A percentile compares a stretch with the other conserved stretches of the same genome.
phyloP scores from a whole-genome alignment of 495 filamentous ascomycete species.

The Aspergillus baeticus region DNA sequence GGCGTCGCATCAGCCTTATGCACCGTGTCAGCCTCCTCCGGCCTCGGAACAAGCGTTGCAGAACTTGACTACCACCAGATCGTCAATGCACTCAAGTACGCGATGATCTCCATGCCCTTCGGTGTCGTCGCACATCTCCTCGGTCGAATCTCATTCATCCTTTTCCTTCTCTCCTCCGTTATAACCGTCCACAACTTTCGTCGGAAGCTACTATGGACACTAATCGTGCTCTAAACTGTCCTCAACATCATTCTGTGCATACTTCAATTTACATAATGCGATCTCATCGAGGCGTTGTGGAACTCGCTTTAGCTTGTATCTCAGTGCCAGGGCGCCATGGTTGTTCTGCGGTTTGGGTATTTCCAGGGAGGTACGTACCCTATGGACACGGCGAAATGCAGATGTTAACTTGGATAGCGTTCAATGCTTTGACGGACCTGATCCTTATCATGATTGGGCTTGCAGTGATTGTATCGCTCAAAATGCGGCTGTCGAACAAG shows the following conservation, averaged over 20 bases:
- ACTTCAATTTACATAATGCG: constrained; percentile 4
- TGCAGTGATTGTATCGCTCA: neutral
- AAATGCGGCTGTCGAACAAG: neutral
- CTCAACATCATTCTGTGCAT: constrained; percentile 1
- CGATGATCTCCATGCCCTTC: constrained; percentile 4
- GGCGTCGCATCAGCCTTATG: neutral
- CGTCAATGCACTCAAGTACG: neutral
- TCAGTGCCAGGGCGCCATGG: neutral
- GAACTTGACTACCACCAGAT: neutral
- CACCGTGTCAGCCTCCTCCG: neutral
- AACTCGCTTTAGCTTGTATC: neutral
- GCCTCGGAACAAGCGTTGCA: neutral
- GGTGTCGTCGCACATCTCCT: neutral
- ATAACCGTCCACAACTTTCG: constrained; percentile 1
- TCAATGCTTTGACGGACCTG: constrained; percentile 5
- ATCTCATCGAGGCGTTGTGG: neutral
- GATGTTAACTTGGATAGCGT: neutral
- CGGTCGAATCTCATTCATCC: constrained; percentile 7
- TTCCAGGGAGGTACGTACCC: constrained; percentile 5
- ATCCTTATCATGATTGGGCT: neutral
- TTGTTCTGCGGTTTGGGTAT: neutral
- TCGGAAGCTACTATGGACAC: neutral
- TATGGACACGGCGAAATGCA: neutral
- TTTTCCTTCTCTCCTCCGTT: neutral
- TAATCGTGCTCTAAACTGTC: neutral